Evolutionary conservation across 768 basidiomycete genomes (phyloP), one percentile per base, ranked within the genome.

Genomic region (Mycena amicta): DNA sequence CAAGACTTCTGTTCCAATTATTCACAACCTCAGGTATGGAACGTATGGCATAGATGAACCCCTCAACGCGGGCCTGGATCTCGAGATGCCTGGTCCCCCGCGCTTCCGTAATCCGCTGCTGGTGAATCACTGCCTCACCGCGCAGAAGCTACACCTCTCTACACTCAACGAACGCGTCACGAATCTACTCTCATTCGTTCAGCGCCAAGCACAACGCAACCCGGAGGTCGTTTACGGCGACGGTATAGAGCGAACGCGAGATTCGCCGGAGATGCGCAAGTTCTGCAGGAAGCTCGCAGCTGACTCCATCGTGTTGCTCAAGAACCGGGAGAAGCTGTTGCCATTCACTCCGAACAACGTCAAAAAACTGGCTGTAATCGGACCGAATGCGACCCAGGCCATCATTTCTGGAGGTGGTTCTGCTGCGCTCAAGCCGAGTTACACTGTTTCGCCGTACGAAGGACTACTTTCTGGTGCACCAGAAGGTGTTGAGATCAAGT

Each of bases 351-450:
- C 69, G 6, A 59, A 56, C 23, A 68, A 66, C 27, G 70, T 77
- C 33, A 79, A 77, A 63, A 82, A 75, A 56, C 73, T 92, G 39
- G 86, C 84, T 4, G 74, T 90, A 47, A 85, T 90, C 55, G 88
- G 88, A 1, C 86, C 88, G 2, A 89, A 89, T 69, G 84, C 83
- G 41, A 83, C 83, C 68, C 83, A 81, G 50, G 71, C 81, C 37
- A 77, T 89, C 5, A 83, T 90, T 45, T 91, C 88, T 20, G 88
- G 88, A 13, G 92, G 91, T 25, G 90, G 91, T 31, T 90, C 90
- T 30, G 88, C 89, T 11, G 86, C 87, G 11, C 77, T 93, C 53
- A 88, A 85, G 58, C 75, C 88, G 1, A 83, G 80, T 16, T 90
- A 89, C 74, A 76, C 83, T 27, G 75, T 86, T 18, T 83, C 83